Evolutionary conservation across 805 yeast genomes (phyloP).

Genomic region (Hanseniaspora occidentalis): DNA sequence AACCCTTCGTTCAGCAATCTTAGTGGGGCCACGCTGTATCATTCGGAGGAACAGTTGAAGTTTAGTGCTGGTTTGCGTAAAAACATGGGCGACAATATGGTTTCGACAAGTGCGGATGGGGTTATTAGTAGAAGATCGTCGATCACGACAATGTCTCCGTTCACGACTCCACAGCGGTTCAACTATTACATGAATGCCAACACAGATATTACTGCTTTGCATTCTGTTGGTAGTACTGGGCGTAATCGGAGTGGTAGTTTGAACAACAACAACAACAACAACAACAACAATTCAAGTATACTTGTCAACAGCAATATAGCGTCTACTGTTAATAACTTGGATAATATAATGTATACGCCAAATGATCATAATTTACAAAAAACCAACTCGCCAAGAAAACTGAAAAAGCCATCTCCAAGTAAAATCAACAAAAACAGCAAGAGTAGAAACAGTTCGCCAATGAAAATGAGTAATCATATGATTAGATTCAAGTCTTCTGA

Average conservation of each 20-base stretch:
- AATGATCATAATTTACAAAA: neutral
- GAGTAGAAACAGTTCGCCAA: neutral
- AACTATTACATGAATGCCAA: conserved; percentile 1
- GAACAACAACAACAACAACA: neutral
- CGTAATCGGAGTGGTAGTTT: no score
- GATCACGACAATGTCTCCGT: neutral
- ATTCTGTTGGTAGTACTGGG: no score
- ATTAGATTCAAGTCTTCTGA: neutral
- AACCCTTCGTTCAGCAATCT: no score
- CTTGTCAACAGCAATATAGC: neutral
- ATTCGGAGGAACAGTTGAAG: no score
- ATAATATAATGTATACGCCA: neutral
- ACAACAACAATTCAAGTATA: neutral
- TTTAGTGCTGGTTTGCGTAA: no score
- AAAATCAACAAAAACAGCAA: neutral
- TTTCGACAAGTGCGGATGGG: no score
- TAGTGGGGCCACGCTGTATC: no score
- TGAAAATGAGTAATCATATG: neutral
- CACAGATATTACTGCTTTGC: no score
- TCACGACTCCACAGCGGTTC: conserved; percentile 1
- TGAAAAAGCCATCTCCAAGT: neutral
- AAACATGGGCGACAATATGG: no score
- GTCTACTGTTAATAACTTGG: no score
- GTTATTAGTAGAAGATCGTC: neutral
- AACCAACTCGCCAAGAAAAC: neutral